Evolutionary conservation across 2,329 filamentous ascomycete species (phyloP), one percentile per base, ranked within the genome.

Genomic region (Fusarium multiceps): DNA sequence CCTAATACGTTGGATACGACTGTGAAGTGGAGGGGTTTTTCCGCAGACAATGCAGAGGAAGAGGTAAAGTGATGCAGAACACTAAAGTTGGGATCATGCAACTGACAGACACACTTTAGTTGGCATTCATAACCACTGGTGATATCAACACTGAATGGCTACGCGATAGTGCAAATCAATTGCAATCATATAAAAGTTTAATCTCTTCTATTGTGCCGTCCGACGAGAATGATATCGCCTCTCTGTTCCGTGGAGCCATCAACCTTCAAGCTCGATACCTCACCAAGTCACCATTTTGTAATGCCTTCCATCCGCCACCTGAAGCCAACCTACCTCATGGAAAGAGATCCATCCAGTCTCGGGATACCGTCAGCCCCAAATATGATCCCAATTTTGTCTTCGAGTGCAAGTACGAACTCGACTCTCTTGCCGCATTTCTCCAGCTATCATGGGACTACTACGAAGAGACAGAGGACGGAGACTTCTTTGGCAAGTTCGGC

Each of bases 331-430:
- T 76, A 13, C 56, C 62, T 48, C 71, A 59, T 53, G 34, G 55
- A 34, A 73, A 74, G 60, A 66, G 74, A 34, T 51, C 62, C 34
- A 32, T 77, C 25, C 28, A 66, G 40, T 55, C 74, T 34, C 74
- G 86, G n/a, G 91, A 93, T 78, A 73, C 80, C 74, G 80, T 83
- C 80, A 88, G 66, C 83, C 92, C 93, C 0, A 80, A 85, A 28
- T 90, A 92, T 27, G 92, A 92, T 73, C 85, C 86, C 2, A 84
- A 84, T 3, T 85, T 90, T 40, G 94, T 97, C 1, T 98, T 96
- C 76, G 95, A 98, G 79, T 98, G 95, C 86, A 98, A 98, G 80
- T 98, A 96, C 79, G 95, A 98, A 81, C 89, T 98, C 47, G 94
- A 98, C 82, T 95, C 92, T 13, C 86, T 98, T 2, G 93, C 94